phyloP scores from a whole-genome alignment of 2,329 filamentous ascomycete genomes.

The Nannizzia gypsea region DNA sequence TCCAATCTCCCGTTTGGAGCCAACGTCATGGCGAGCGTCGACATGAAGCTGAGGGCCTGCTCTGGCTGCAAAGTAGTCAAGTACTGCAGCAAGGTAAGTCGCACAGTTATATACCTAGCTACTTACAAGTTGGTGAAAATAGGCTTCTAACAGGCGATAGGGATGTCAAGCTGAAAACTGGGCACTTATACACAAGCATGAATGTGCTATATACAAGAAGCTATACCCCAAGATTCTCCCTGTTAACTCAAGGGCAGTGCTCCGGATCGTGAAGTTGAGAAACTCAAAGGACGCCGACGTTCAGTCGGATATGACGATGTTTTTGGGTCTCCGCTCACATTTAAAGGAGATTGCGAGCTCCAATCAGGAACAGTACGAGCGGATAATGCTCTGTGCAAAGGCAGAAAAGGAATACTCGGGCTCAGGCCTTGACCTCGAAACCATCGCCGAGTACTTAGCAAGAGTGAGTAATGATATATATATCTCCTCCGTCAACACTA shows the following conservation, averaged over 20 bases:
- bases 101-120: neutral
- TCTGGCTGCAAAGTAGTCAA: conserved; percentile 46
- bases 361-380: conserved; percentile 34
- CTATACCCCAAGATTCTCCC: conserved; percentile 40
- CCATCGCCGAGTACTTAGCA: conserved; percentile 35
- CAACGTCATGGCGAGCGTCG: conserved; percentile 16
- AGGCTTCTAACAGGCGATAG: conserved; percentile 24
- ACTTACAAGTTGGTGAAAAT: no score
- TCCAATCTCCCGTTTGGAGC: conserved; percentile 11
- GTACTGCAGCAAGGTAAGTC: conserved; percentile 48
- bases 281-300: conserved; percentile 26
- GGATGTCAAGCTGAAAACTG: conserved; percentile 49
- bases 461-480: conserved; percentile 34
- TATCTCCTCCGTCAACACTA: neutral
- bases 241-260: conserved; percentile 43
- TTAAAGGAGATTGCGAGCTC: conserved; percentile 36
- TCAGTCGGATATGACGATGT: conserved; percentile 32
- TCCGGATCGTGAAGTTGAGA: conserved; percentile 41
- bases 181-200: conserved; percentile 47
- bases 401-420: conserved; percentile 44
- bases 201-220: conserved; percentile 44
- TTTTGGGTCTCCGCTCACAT: conserved; percentile 39
- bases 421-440: conserved; percentile 33
- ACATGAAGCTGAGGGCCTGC: conserved; percentile 41
- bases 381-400: conserved; percentile 39